Conservation (phyloP, 164 flowering plant species). For the Magnolia sinica region DNA sequence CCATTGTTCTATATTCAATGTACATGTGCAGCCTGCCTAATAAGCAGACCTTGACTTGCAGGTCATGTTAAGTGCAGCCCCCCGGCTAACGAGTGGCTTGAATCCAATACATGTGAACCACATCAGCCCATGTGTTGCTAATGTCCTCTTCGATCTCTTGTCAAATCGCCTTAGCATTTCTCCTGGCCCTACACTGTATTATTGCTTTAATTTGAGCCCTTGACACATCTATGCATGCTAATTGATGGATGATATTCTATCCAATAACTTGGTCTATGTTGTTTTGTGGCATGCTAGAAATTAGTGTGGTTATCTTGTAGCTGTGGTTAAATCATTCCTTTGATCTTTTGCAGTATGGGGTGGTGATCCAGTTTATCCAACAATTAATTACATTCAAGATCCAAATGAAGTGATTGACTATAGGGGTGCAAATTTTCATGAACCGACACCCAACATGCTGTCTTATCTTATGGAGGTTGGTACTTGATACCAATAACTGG, state of each 20-base stretch:
- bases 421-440: constrained; percentile 92
- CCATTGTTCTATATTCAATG: background rate
- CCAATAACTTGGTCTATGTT: too few species aligned
- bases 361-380: constrained; percentile 98
- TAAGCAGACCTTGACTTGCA: background rate
- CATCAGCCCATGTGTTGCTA: too few species aligned
- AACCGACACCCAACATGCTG: constrained; percentile 83
- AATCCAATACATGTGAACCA: background rate
- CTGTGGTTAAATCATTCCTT: constrained; percentile 2
- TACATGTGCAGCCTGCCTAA: background rate
- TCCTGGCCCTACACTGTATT: too few species aligned
- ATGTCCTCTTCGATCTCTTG: too few species aligned
- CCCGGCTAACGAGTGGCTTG: background rate
- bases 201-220: too few species aligned
- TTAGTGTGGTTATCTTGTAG: background rate
- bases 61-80: background rate
- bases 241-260: too few species aligned
- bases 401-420: constrained; percentile 81
- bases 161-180: too few species aligned
- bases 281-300: too few species aligned
- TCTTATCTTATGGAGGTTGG: constrained; percentile 78
- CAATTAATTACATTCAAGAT: constrained; percentile 89
- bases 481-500: constrained; percentile 2
- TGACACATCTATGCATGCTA: too few species aligned
- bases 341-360: constrained; percentile 80